A percentile compares a stretch with the other conserved stretches of the same genome.
phyloP scores from a whole-genome alignment of 2,329 filamentous ascomycete species.

The Aspergillus vadensis region DNA sequence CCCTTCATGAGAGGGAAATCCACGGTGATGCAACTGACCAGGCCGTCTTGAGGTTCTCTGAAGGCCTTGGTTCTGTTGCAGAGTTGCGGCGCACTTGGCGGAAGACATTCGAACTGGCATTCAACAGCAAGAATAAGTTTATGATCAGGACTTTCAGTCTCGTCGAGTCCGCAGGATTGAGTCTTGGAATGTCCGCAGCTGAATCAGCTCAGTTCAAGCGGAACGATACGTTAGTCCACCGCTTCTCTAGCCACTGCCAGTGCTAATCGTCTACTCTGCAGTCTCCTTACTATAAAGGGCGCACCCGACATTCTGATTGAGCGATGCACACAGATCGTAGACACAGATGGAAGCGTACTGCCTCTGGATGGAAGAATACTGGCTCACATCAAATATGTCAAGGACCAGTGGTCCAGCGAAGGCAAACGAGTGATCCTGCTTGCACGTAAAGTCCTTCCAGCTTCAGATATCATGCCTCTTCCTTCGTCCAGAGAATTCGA shows the following conservation, averaged over 20 bases:
- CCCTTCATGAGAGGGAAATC: conserved; percentile 63
- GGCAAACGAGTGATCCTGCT: conserved; percentile 69
- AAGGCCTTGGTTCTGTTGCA: conserved; percentile 62
- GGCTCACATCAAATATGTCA: conserved; percentile 58
- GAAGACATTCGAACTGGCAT: conserved; percentile 68
- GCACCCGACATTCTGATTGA: conserved; percentile 72
- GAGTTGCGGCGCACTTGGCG: conserved; percentile 65
- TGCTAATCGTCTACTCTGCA: conserved; percentile 27
- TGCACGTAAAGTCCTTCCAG: conserved; percentile 60
- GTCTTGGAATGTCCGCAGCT: conserved; percentile 6
- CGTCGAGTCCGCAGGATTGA: conserved; percentile 12
- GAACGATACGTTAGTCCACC: conserved; percentile 3
- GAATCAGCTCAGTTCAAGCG: conserved; percentile 8
- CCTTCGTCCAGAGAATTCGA: conserved; percentile 57
- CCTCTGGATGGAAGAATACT: conserved; percentile 52
- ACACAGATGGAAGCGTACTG: conserved; percentile 56
- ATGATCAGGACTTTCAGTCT: conserved; percentile 66
- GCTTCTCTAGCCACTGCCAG: no score
- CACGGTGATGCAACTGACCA: conserved; percentile 77
- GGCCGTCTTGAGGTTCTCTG: conserved; percentile 71
- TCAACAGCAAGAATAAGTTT: conserved; percentile 84
- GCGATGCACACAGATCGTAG: conserved; percentile 61
- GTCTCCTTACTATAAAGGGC: conserved; percentile 73
- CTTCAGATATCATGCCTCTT: conserved; percentile 40
- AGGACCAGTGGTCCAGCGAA: conserved; percentile 68